A percentile compares a stretch with the other conserved stretches of the same genome.
phyloP scores from a whole-genome alignment of 805 yeast genomes.

The Kodamaea hsintzibuensis region DNA sequence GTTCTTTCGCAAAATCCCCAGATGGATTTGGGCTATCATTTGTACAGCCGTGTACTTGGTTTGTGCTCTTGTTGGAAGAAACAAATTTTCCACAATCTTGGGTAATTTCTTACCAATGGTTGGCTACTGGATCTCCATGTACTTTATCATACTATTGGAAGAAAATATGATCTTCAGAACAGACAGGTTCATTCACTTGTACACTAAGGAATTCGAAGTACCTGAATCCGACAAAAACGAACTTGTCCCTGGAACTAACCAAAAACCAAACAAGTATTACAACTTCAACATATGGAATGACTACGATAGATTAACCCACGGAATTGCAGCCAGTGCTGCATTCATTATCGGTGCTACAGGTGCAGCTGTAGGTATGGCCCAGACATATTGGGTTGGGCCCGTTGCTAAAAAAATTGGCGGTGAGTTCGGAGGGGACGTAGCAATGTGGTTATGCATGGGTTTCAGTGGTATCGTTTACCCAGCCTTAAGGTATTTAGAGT shows the following conservation, averaged over 20 bases:
- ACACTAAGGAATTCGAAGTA: constrained; percentile 28
- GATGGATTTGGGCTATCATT: constrained; percentile 40
- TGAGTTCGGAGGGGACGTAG: constrained; percentile 73
- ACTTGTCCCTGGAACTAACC: background rate
- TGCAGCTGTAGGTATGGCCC: constrained; percentile 86
- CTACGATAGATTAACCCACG: constrained; percentile 57
- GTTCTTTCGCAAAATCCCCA: constrained; percentile 29
- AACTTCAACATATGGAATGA: constrained; percentile 79
- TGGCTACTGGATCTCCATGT: constrained; percentile 43
- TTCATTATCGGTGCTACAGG: constrained; percentile 76
- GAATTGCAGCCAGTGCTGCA: constrained; percentile 68
- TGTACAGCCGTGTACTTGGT: constrained; percentile 34
- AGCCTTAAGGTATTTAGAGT: constrained; percentile 60
- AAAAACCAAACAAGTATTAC: constrained; percentile 38
- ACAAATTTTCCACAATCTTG: constrained; percentile 34
- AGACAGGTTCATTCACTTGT: constrained; percentile 32
- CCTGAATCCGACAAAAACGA: constrained; percentile 11
- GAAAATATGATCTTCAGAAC: constrained; percentile 41
- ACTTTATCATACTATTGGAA: constrained; percentile 34
- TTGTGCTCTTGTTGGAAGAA: constrained; percentile 34
- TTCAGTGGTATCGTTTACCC: constrained; percentile 69
- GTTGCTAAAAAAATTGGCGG: constrained; percentile 58
- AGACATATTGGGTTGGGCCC: constrained; percentile 80
- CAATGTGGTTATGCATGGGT: constrained; percentile 76
- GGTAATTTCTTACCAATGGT: constrained; percentile 43